Percentiles rank a stretch among this genome's conserved stretches.
These are phyloP conservation scores for Podospora australis DNA, from an alignment of 495 filamentous ascomycete species.

Conservation along the genomic window DNA sequence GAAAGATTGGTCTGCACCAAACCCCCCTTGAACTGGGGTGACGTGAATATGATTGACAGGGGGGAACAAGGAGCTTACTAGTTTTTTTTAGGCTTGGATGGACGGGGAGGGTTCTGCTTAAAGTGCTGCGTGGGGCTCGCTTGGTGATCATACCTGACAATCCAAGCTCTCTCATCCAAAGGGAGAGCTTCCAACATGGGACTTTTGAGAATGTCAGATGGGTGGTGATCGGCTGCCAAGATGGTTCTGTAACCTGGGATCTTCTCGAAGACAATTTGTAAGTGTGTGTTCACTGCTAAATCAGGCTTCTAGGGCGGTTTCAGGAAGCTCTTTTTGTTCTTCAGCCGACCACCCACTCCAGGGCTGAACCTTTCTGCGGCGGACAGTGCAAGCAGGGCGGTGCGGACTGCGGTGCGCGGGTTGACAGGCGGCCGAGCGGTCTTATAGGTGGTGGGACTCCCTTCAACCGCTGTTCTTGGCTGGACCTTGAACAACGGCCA, in stretches of 20 bases:
- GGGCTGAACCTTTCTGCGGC: not conserved
- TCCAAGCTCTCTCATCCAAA: constrained; percentile 1
- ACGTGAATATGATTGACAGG: not conserved
- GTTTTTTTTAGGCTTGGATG: constrained; percentile 12
- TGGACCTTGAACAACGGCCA: not conserved
- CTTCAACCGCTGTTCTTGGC: not conserved
- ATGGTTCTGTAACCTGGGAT: not conserved
- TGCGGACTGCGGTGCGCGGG: not conserved
- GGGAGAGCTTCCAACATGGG: not conserved
- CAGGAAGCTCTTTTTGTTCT: too few relatives aligned
- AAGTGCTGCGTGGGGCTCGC: constrained; percentile 12
- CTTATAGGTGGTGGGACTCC: not conserved
- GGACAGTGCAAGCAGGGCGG: not conserved
- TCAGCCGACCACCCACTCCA: not conserved
- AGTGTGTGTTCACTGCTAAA: not conserved
- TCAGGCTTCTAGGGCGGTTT: constrained; percentile 2
- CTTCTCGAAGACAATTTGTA: not conserved
- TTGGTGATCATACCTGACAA: constrained; percentile 18
- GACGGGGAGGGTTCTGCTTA: constrained; percentile 9
- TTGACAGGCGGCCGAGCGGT: not conserved
- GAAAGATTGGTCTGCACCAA: not conserved
- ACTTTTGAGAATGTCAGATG: not conserved
- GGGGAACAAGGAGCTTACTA: constrained; percentile 1
- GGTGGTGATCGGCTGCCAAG: constrained; percentile 17
- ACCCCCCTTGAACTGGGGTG: not conserved